Percentiles rank a stretch among this genome's conserved stretches.
phyloP scores from a whole-genome alignment of 441 rosid species.

The Adansonia gregorii region DNA sequence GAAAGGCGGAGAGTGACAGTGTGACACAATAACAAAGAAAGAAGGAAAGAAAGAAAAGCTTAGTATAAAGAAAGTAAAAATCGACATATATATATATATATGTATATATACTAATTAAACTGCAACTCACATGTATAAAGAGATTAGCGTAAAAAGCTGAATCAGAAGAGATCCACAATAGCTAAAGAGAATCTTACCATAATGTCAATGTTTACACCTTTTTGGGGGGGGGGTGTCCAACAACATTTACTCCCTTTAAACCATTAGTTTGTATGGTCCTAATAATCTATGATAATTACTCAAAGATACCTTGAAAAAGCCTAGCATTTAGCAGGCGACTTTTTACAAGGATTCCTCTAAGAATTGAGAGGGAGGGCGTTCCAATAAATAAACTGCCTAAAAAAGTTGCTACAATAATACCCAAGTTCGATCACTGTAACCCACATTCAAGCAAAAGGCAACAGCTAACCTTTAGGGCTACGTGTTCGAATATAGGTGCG shows the following conservation, averaged over 20 bases:
- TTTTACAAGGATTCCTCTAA: neutral
- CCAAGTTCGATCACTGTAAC: conserved; percentile 15
- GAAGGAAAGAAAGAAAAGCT: neutral
- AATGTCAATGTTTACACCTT: too few species aligned
- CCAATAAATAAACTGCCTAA: conserved; percentile 10
- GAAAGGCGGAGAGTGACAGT: neutral
- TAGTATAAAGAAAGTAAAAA: neutral
- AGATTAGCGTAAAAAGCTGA: neutral
- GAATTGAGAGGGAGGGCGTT: neutral
- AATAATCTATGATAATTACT: neutral
- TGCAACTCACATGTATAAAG: neutral
- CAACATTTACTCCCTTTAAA: neutral
- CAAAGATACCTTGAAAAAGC: conserved; percentile 16
- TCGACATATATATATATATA: too few species aligned
- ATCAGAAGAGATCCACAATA: neutral
- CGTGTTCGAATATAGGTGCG: conserved; percentile 12
- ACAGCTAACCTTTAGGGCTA: conserved; percentile 7
- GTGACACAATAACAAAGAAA: neutral
- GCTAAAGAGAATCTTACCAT: too few species aligned
- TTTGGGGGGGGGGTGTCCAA: neutral
- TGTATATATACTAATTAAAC: neutral
- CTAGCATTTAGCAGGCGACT: neutral
- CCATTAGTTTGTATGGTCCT: neutral
- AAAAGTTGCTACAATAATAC: conserved; percentile 14
- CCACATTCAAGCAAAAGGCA: conserved; percentile 21